Base-by-base conservation (phyloP, 208 protist species). In the Leishmania martiniquensis region DNA sequence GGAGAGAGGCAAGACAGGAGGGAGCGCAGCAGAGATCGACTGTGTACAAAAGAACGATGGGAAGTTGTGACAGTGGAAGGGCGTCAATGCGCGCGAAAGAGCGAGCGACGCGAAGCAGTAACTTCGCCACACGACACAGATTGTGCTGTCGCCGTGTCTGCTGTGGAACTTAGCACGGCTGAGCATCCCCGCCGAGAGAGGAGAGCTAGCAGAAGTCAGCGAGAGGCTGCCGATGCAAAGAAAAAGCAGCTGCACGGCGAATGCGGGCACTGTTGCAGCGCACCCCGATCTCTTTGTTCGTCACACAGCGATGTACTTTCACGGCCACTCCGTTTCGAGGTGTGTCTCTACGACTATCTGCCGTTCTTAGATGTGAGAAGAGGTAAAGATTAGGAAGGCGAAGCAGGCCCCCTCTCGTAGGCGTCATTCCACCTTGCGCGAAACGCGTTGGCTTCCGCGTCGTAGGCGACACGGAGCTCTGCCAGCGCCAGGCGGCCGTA, bases 401-500 rank as follows among this genome's bases (percentile, higher is more conserved):
- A 7, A 54, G 44, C 66, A 22, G 45, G 42, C 20, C 3, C 34
- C 1, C 4, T 52, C 32, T 55, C n/a, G 25, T 51, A 54, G 25
- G 42, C 66, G n/a, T 71, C n/a, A 25, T 86, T 77, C 74, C 74
- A 79, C 42, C 45, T 52, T 22, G 67, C 70, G 5, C 0, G 13
- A 59, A 81, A 80, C 2, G 9, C n/a, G 34, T 70, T 32, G 12
- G 63, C 49, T 0, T 45, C 57, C 5, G 71, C 68, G 72, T 73
- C 42, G 73, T 67, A 82, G 20, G 44, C 44, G 42, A 82, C 75
- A 42, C 54, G 63, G 0, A 87, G 68, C 67, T 84, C 83, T 25
- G 65, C 60, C 44, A 74, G 32, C 12, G 76, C 34, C 20, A 87
- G 69, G 1, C 79, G 79, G 0, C 73, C 75, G 37, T 66, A 78